These are phyloP conservation scores for Globisporangium abappressorium DNA, from an alignment of 352 stramenopile genomes.

Conservation along the genomic window DNA sequence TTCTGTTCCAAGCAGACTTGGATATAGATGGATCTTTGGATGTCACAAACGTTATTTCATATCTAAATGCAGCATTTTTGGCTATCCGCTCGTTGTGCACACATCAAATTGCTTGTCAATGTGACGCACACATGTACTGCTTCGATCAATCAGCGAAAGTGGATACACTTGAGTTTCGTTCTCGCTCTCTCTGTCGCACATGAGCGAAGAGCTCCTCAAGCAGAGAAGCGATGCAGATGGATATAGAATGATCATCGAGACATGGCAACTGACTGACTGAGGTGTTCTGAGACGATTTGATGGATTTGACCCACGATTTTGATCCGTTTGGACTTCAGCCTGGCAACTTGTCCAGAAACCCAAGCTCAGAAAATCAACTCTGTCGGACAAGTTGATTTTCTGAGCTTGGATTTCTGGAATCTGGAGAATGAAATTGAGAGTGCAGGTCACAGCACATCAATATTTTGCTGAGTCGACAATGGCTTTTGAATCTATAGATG, in stretches of 20 bases:
- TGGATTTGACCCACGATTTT: slow-evolving; percentile 1
- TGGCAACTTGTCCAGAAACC: neutral
- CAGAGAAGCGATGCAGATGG: too few species aligned
- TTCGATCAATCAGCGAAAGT: neutral
- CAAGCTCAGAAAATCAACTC: neutral
- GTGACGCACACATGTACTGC: too few species aligned
- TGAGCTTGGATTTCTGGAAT: too few species aligned
- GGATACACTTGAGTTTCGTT: neutral
- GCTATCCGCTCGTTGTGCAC: neutral
- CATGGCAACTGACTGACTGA: neutral
- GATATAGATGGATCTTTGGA: neutral
- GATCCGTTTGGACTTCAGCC: neutral
- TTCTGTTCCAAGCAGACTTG: neutral
- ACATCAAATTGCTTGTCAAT: too few species aligned
- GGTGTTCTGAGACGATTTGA: neutral
- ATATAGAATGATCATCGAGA: neutral
- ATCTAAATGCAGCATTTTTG: neutral
- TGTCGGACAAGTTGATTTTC: too few species aligned
- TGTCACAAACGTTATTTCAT: neutral
- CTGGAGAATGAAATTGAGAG: too few species aligned
- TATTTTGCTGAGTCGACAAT: too few species aligned
- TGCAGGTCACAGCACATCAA: too few species aligned
- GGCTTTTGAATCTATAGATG: too few species aligned
- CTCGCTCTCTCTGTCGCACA: neutral
- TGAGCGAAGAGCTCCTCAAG: too few species aligned